Conservation (phyloP, 2,329 filamentous ascomycete genomes). For the Microascus cirrosus region DNA sequence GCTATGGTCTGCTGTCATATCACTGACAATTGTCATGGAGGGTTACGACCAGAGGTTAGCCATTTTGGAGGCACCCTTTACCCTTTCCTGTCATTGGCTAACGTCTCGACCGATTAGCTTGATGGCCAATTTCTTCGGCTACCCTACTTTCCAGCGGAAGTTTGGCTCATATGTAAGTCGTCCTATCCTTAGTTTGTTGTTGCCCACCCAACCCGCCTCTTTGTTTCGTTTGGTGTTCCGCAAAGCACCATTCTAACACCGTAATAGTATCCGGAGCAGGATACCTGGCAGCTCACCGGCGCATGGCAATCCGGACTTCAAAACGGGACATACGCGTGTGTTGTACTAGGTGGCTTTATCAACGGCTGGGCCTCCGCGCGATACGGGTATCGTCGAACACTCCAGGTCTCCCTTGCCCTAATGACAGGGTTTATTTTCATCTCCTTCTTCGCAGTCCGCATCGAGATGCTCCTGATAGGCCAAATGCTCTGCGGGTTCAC, state of each 20-base stretch:
- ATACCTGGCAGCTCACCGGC: constrained; percentile 11
- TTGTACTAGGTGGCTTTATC: constrained; percentile 12
- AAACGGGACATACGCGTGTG: constrained; percentile 7
- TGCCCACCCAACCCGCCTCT: not conserved
- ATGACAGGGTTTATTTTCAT: constrained; percentile 16
- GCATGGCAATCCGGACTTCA: constrained; percentile 10
- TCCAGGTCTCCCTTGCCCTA: constrained; percentile 28
- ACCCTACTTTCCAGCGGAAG: constrained; percentile 11
- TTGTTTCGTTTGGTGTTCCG: too few relatives aligned
- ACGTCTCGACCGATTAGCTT: constrained; percentile 5
- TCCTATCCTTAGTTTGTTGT: too few relatives aligned
- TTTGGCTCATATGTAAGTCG: constrained; percentile 10
- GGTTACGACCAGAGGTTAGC: constrained; percentile 14
- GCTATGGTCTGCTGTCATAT: constrained; percentile 24
- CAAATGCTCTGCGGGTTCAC: constrained; percentile 33
- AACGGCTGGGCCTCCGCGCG: constrained; percentile 12
- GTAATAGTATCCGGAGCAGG: constrained; percentile 9
- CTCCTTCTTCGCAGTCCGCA: constrained; percentile 17
- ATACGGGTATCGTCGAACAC: constrained; percentile 28
- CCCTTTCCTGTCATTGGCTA: not conserved
- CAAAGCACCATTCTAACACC: not conserved
- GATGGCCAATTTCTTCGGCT: constrained; percentile 13
- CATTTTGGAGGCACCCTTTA: not conserved
- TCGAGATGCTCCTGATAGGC: constrained; percentile 29
- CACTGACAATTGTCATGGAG: constrained; percentile 26